Percentiles rank a stretch among this genome's conserved stretches.
phyloP scores from a whole-genome alignment of 1,284 basidiomycete species.

The Ganoderma sp. region DNA sequence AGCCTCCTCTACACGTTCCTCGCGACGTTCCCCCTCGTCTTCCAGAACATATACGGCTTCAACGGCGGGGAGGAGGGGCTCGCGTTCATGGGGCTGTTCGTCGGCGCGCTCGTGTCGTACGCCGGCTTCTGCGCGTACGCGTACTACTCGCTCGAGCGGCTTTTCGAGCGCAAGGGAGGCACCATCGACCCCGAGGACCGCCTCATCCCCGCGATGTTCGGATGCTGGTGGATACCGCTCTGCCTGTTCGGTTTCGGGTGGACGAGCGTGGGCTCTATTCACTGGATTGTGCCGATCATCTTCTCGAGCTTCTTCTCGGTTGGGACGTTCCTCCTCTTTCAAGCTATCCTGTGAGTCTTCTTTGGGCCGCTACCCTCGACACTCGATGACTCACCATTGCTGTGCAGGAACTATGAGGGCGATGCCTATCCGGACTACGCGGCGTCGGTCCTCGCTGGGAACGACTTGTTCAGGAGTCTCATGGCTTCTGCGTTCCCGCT shows the following conservation, averaged over 20 bases:
- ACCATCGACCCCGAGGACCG: conserved; percentile 50
- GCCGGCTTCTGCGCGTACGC: conserved; percentile 31
- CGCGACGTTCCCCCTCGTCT: conserved; percentile 44
- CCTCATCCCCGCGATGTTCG: conserved; percentile 46
- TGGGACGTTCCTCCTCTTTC: conserved; percentile 43
- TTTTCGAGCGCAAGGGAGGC: conserved; percentile 22
- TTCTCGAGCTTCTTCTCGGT: conserved; percentile 34
- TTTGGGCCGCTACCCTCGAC: not conserved
- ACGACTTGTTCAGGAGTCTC: conserved; percentile 43
- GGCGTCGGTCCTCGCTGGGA: conserved; percentile 47
- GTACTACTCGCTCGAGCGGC: conserved; percentile 26
- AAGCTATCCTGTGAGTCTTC: conserved; percentile 28
- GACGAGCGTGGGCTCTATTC: conserved; percentile 42
- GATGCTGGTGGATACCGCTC: conserved; percentile 46
- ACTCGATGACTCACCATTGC: not conserved
- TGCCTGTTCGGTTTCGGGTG: conserved; percentile 54
- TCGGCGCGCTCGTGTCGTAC: conserved; percentile 38
- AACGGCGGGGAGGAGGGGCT: conserved; percentile 49
- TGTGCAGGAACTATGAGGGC: conserved; percentile 12
- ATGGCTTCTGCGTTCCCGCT: conserved; percentile 47
- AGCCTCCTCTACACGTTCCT: conserved; percentile 44
- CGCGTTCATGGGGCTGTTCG: conserved; percentile 54
- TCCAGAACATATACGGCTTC: conserved; percentile 41
- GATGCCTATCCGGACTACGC: conserved; percentile 44
- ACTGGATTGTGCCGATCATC: conserved; percentile 41